phyloP scores from a whole-genome alignment of 768 basidiomycete species.

The Daedaleopsis nitida region DNA sequence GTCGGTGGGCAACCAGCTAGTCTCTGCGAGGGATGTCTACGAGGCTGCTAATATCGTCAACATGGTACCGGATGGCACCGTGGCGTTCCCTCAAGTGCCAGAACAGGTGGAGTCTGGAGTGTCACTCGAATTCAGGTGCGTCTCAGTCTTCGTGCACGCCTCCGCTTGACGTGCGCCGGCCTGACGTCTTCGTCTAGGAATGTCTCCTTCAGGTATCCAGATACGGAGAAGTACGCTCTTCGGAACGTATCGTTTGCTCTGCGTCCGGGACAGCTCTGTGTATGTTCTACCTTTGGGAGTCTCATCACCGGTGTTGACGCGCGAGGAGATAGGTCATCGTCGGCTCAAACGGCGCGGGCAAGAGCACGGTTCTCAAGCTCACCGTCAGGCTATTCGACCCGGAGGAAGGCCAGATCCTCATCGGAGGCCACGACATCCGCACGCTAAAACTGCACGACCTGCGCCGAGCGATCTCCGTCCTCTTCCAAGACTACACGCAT shows the following conservation, averaged over 20 bases:
- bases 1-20: not conserved
- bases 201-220: constrained; percentile 72
- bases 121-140: constrained; percentile 54
- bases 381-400: constrained; percentile 71
- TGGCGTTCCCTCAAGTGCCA: not conserved
- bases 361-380: constrained; percentile 77
- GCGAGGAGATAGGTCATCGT: constrained; percentile 58
- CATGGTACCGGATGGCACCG: constrained; percentile 1
- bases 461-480: constrained; percentile 63
- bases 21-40: not conserved
- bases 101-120: not conserved
- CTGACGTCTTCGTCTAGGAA: constrained; percentile 42
- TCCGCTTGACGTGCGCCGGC: not conserved
- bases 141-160: not conserved
- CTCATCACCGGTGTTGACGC: not conserved
- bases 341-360: constrained; percentile 73
- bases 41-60: not conserved
- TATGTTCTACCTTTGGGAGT: constrained; percentile 45
- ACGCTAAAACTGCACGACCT: constrained; percentile 60
- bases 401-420: constrained; percentile 62
- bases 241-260: constrained; percentile 68
- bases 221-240: constrained; percentile 50
- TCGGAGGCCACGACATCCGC: constrained; percentile 62
- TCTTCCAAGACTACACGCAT: constrained; percentile 79
- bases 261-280: constrained; percentile 56